These are phyloP conservation scores for Thalassiosira oceanica DNA, from an alignment of 352 stramenopile species.

Conservation along the genomic window DNA sequence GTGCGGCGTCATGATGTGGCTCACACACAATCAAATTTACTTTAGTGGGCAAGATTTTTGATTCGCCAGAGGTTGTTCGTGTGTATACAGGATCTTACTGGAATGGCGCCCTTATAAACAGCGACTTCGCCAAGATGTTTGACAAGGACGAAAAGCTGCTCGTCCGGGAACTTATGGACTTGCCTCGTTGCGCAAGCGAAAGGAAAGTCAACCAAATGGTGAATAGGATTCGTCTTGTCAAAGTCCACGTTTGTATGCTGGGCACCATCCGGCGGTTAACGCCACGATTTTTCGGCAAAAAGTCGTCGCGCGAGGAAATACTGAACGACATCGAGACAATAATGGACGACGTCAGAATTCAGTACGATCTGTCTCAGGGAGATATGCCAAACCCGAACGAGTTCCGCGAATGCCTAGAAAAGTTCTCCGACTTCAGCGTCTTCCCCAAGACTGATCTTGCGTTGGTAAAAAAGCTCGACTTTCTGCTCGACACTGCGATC, in stretches of 20 bases:
- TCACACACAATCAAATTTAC: too few species aligned
- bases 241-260: constrained; percentile 97
- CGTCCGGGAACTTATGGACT: constrained; percentile 90
- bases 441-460: constrained; percentile 92
- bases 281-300: constrained; percentile 92
- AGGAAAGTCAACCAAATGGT: constrained; percentile 96
- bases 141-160: constrained; percentile 95
- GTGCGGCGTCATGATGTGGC: too few species aligned
- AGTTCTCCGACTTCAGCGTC: constrained; percentile 86
- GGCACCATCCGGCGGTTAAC: constrained; percentile 96
- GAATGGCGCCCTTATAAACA: constrained; percentile 86
- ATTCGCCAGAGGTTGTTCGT: constrained; percentile 97
- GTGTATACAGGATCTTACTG: constrained; percentile 99
- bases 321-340: constrained; percentile 92
- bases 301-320: constrained; percentile 91
- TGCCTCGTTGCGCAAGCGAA: constrained; percentile 94
- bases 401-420: constrained; percentile 79
- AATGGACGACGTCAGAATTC: constrained; percentile 79
- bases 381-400: constrained; percentile 91
- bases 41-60: constrained; percentile 96
- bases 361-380: constrained; percentile 91
- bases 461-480: constrained; percentile 95
- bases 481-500: constrained; percentile 95
- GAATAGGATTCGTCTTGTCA: constrained; percentile 88
- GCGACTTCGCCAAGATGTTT: constrained; percentile 86